phyloP scores from a whole-genome alignment of 306 rosid species.

The Aeschynomene evenia region DNA sequence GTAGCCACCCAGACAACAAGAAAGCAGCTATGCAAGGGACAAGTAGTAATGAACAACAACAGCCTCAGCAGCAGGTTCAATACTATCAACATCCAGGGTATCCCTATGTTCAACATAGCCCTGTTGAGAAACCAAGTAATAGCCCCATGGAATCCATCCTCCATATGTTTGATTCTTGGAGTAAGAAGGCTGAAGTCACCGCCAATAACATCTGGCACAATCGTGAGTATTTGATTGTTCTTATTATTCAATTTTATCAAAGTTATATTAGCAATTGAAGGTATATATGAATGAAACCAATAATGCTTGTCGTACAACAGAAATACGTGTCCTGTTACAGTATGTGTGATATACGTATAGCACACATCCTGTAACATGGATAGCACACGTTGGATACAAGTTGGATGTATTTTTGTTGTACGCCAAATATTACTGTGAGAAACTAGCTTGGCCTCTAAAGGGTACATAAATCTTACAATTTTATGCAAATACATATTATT shows the following conservation, averaged over 20 bases:
- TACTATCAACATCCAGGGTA: not conserved
- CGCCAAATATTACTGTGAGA: no score
- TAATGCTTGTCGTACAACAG: no score
- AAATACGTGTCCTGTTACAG: no score
- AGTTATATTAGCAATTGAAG: not conserved
- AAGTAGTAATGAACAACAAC: not conserved
- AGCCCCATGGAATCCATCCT: constrained; percentile 53
- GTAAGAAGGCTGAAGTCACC: constrained; percentile 44
- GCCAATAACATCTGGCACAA: constrained; percentile 57
- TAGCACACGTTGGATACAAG: no score
- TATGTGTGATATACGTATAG: no score
- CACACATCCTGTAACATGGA: no score
- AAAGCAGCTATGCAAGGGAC: constrained; percentile 45
- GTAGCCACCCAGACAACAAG: constrained; percentile 47
- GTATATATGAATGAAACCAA: no score
- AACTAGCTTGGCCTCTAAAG: no score
- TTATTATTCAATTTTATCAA: not conserved
- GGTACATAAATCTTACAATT: no score
- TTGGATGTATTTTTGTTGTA: no score
- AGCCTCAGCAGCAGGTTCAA: constrained; percentile 24
- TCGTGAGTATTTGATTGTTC: constrained; percentile 41
- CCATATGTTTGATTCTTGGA: constrained; percentile 41
- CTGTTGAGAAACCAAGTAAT: constrained; percentile 30
- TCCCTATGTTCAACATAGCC: constrained; percentile 40
- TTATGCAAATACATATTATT: no score